Evolutionary conservation across 1,139 yeast species (phyloP).

Genomic region (Yamadazyma diospyri): DNA sequence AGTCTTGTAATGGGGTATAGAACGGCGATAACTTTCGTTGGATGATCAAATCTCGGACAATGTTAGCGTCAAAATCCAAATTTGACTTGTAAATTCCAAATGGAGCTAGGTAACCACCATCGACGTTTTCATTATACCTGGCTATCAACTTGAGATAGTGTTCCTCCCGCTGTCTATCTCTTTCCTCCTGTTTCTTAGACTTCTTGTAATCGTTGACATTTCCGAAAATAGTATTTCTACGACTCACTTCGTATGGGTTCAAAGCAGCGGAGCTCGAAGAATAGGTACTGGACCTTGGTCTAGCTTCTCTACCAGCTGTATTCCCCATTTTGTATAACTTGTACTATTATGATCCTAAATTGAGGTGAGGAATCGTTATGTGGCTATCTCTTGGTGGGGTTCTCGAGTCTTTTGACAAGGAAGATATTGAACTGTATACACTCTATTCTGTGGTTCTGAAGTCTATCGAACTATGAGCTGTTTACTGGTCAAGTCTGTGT

Average conservation of each 20-base stretch:
- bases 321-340: conserved; percentile 18
- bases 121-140: conserved; percentile 57
- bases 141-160: conserved; percentile 59
- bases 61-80: conserved; percentile 68
- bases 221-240: conserved; percentile 14
- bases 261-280: conserved; percentile 3
- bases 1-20: conserved; percentile 84
- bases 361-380: too few species aligned
- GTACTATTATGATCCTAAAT: too few species aligned
- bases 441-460: too few species aligned
- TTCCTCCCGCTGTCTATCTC: conserved; percentile 46
- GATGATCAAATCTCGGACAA: conserved; percentile 63
- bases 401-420: not conserved
- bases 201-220: conserved; percentile 20
- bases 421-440: not conserved
- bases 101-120: conserved; percentile 83
- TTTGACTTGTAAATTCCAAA: conserved; percentile 79
- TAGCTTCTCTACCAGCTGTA: conserved; percentile 15
- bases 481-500: too few species aligned
- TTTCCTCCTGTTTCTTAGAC: conserved; percentile 43
- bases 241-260: not conserved
- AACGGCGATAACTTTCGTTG: conserved; percentile 79
- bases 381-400: too few species aligned
- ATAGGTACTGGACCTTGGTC: conserved; percentile 14
- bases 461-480: too few species aligned